Conservation (phyloP, 352 stramenopile genomes). For the Globisporangium barbulae region DNA sequence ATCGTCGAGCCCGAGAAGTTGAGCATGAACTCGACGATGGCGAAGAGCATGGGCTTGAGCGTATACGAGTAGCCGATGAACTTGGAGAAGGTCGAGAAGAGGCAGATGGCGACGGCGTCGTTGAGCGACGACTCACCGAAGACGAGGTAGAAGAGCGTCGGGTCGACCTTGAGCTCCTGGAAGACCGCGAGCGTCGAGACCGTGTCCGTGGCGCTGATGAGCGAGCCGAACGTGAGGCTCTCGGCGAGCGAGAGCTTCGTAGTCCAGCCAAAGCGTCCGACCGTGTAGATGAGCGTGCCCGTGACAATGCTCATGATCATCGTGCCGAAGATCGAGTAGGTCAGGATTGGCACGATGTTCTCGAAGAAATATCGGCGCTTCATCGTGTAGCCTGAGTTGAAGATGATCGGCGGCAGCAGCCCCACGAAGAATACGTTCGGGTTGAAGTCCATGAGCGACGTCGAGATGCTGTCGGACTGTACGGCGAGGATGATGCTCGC, state of each 20-base stretch:
- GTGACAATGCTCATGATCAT: slow-evolving; percentile 88
- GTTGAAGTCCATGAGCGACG: slow-evolving; percentile 85
- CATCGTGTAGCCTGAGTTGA: slow-evolving; percentile 93
- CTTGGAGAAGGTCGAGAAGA: slow-evolving; percentile 92
- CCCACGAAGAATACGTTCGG: slow-evolving; percentile 92
- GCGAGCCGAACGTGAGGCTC: slow-evolving; percentile 87
- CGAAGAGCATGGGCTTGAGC: slow-evolving; percentile 70
- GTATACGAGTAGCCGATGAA: slow-evolving; percentile 89
- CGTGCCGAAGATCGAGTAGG: slow-evolving; percentile 90
- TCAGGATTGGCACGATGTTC: slow-evolving; percentile 87
- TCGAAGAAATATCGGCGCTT: slow-evolving; percentile 91
- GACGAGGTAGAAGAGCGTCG: slow-evolving; percentile 93
- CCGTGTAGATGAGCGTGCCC: slow-evolving; percentile 68
- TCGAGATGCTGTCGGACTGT: slow-evolving; percentile 65
- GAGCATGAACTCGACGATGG: slow-evolving; percentile 87
- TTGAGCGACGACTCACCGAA: slow-evolving; percentile 96
- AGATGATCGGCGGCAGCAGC: slow-evolving; percentile 93
- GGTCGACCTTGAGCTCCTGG: slow-evolving; percentile 86
- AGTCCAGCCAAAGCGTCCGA: slow-evolving; percentile 57
- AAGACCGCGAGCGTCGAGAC: slow-evolving; percentile 92
- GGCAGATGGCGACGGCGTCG: slow-evolving; percentile 91
- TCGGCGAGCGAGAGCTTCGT: slow-evolving; percentile 87
- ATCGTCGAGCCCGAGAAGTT: slow-evolving; percentile 88
- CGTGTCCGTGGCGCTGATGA: slow-evolving; percentile 93
- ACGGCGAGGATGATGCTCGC: slow-evolving; percentile 58